Conservation (phyloP, 768 basidiomycete genomes). For the Macrolepiota fuliginosa region DNA sequence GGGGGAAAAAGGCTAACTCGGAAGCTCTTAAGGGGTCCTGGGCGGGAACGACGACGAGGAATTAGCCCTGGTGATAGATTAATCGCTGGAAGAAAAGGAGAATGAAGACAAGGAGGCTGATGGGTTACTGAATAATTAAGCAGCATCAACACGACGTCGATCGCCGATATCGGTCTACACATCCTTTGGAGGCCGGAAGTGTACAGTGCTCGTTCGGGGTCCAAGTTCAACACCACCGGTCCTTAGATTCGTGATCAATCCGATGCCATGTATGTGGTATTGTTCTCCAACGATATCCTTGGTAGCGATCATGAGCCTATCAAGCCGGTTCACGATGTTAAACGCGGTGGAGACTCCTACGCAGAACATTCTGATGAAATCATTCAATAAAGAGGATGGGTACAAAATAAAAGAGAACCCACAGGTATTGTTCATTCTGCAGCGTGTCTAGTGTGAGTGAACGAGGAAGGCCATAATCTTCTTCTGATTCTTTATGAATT, state of each 20-base stretch:
- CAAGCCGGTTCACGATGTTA: conserved; percentile 68
- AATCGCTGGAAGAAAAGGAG: too few relatives aligned
- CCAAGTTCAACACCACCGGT: not conserved
- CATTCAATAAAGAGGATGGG: not conserved
- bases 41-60: too few relatives aligned
- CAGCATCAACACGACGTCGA: not conserved
- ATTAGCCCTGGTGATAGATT: too few relatives aligned
- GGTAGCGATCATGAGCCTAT: conserved; percentile 74
- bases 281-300: conserved; percentile 89
- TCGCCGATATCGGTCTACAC: not conserved
- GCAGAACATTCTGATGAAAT: conserved; percentile 55
- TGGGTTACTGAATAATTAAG: not conserved
- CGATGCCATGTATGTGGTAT: conserved; percentile 78
- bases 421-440: conserved; percentile 79
- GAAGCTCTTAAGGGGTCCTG: too few relatives aligned
- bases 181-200: conserved; percentile 4
- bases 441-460: conserved; percentile 71
- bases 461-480: conserved; percentile 71
- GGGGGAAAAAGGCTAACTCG: too few relatives aligned
- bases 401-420: conserved; percentile 24
- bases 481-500: conserved; percentile 67
- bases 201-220: not conserved
- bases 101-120: too few relatives aligned
- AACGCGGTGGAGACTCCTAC: conserved; percentile 73
- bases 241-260: conserved; percentile 17